Percentiles rank a stretch among this genome's conserved stretches.
Conservation (phyloP, 2,329 filamentous ascomycete genomes). For the Hymenoscyphus repandus region DNA sequence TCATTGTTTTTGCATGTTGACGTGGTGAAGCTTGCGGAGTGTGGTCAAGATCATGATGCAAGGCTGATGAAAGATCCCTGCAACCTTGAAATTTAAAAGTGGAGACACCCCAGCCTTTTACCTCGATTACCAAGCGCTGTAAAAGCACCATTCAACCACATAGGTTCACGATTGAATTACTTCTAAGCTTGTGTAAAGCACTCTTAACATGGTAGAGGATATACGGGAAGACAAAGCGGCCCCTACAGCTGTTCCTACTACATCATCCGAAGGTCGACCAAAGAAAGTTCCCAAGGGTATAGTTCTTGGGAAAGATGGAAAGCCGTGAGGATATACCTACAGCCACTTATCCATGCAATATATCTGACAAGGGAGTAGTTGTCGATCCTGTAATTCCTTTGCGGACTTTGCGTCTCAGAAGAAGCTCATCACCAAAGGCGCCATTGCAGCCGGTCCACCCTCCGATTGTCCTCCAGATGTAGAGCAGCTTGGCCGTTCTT, state of each 20-base stretch:
- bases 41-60: conserved; percentile 6
- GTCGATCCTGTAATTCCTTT: conserved; percentile 63
- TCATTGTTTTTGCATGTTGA: conserved; percentile 21
- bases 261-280: conserved; percentile 9
- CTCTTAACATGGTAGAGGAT: conserved; percentile 26
- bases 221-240: conserved; percentile 19
- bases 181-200: not conserved
- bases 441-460: conserved; percentile 34
- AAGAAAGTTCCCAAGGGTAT: conserved; percentile 64
- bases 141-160: not conserved
- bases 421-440: conserved; percentile 35
- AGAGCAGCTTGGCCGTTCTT: conserved; percentile 75
- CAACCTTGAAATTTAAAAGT: not conserved
- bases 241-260: conserved; percentile 5
- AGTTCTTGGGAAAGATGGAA: conserved; percentile 73
- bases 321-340: conserved; percentile 59
- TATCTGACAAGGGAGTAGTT: conserved; percentile 41
- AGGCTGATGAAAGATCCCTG: conserved; percentile 5
- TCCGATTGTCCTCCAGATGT: conserved; percentile 86
- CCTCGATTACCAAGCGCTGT: conserved; percentile 9
- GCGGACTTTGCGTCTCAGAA: conserved; percentile 56
- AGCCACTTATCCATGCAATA: not conserved
- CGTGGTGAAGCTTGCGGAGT: not conserved
- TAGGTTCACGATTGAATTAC: not conserved
- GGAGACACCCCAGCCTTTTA: not conserved